Conservation (phyloP, 805 yeast genomes). For the Monosporozyma unispora region DNA sequence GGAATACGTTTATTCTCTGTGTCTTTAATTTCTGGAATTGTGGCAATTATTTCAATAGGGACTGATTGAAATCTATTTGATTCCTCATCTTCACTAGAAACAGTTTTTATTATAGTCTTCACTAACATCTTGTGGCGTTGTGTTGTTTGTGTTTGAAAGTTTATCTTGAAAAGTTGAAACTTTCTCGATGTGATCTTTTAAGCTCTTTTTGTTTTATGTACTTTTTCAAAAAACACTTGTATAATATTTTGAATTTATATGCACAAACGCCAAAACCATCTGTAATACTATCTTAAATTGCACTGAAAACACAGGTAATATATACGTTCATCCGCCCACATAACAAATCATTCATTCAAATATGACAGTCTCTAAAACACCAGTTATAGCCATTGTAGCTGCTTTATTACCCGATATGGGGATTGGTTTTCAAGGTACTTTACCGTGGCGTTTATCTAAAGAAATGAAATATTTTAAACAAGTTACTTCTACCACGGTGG, state of each 20-base stretch:
- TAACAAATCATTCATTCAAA: not conserved
- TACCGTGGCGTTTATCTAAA: constrained; percentile 80
- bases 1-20: constrained; percentile 13
- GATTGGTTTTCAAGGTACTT: constrained; percentile 68
- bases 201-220: no score
- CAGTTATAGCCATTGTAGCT: constrained; percentile 69
- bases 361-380: constrained; percentile 16
- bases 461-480: constrained; percentile 82
- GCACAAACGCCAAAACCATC: no score
- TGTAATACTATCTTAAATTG: no score
- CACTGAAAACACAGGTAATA: not conserved
- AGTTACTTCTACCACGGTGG: constrained; percentile 45
- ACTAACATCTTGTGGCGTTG: constrained; percentile 6
- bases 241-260: no score
- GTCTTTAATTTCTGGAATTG: constrained; percentile 13
- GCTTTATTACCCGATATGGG: constrained; percentile 74
- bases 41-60: constrained; percentile 15
- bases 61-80: constrained; percentile 1
- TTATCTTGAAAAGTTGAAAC: not conserved
- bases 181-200: no score
- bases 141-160: not conserved
- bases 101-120: constrained; percentile 7
- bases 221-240: no score
- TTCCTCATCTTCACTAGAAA: constrained; percentile 5
- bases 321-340: no score